Conservation (phyloP, 164 flowering plant species). For the Vitis rupestris region DNA sequence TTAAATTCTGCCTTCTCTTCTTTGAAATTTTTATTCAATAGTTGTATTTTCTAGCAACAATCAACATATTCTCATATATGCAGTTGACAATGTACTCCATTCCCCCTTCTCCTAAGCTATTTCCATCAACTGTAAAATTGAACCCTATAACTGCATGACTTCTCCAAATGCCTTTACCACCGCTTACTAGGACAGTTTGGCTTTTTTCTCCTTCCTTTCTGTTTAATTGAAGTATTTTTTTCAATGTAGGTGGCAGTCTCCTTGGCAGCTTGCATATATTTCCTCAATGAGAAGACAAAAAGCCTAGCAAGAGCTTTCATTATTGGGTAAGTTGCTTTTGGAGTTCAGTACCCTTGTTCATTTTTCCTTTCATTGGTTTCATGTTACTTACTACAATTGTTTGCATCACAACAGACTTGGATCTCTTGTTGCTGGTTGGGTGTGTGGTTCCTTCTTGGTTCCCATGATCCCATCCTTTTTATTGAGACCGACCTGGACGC, state of each 20-base stretch:
- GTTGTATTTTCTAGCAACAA: too few species aligned
- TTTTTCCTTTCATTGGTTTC: neutral
- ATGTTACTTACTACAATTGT: neutral
- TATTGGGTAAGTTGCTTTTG: slow-evolving; percentile 56
- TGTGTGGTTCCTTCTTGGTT: slow-evolving; percentile 69
- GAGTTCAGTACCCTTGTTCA: neutral
- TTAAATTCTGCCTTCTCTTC: too few species aligned
- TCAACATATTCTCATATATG: too few species aligned
- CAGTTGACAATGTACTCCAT: too few species aligned
- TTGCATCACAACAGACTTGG: slow-evolving; percentile 52
- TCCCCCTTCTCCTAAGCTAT: too few species aligned
- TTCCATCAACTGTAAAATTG: too few species aligned
- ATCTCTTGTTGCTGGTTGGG: slow-evolving; percentile 82
- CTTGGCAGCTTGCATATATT: slow-evolving; percentile 87
- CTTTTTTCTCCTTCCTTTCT: neutral
- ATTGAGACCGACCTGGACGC: slow-evolving; percentile 79
- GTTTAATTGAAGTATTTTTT: neutral
- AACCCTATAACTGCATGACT: too few species aligned
- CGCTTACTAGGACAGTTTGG: too few species aligned
- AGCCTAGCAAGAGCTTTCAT: slow-evolving; percentile 70
- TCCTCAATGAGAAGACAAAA: slow-evolving; percentile 89
- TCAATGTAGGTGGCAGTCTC: slow-evolving; percentile 79
- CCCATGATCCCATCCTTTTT: slow-evolving; percentile 70
- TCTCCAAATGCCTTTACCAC: too few species aligned
- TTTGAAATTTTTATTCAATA: too few species aligned